Evolutionary conservation across 2,329 filamentous ascomycete species (phyloP).

Genomic region (Hypoxylon sp.): DNA sequence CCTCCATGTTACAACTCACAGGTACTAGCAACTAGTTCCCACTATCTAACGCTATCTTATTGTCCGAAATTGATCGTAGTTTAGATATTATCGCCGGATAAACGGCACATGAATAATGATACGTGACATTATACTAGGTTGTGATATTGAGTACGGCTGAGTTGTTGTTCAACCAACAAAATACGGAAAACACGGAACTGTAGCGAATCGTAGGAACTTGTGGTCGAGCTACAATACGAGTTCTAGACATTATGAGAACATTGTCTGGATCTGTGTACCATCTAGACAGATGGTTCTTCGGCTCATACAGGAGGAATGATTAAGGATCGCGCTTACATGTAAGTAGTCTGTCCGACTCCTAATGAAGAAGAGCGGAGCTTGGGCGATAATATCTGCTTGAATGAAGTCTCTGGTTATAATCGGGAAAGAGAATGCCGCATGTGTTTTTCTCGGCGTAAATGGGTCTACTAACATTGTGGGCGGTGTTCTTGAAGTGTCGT

Average conservation of each 20-base stretch:
- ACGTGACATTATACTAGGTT: background rate
- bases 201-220: background rate
- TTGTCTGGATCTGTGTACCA: background rate
- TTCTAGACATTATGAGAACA: background rate
- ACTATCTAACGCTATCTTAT: background rate
- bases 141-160: background rate
- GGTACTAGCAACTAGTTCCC: background rate
- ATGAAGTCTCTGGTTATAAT: background rate
- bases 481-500: conserved; percentile 1
- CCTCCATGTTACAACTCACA: background rate
- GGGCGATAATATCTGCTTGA: background rate
- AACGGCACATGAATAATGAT: background rate
- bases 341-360: background rate
- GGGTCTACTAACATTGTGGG: background rate
- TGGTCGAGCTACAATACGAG: background rate
- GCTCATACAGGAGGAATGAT: background rate
- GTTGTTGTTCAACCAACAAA: background rate
- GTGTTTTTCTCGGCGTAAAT: background rate
- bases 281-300: background rate
- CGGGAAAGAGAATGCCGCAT: background rate
- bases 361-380: background rate
- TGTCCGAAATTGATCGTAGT: background rate
- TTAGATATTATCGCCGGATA: background rate
- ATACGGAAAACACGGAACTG: background rate
- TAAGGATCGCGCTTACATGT: background rate